Evolutionary conservation across 164 flowering plant species (phyloP).

Genomic region (Kalanchoe fedtschenkoi): DNA sequence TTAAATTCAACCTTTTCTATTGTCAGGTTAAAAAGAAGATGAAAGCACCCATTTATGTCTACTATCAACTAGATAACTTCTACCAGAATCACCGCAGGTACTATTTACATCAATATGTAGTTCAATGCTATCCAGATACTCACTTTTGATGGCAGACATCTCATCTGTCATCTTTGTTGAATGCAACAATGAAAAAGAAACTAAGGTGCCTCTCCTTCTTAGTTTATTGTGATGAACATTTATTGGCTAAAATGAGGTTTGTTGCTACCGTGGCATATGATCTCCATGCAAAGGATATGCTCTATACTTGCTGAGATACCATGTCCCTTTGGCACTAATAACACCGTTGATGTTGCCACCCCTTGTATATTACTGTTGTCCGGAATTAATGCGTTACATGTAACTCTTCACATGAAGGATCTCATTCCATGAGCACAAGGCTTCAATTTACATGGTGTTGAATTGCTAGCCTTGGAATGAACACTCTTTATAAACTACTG

Average conservation of each 20-base stretch:
- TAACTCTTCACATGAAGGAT: no score
- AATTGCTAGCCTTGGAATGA: background rate
- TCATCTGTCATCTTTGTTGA: background rate
- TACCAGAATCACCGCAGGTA: conserved; percentile 11
- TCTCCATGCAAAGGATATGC: background rate
- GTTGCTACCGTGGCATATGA: background rate
- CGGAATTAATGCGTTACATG: no score
- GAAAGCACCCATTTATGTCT: conserved; percentile 7
- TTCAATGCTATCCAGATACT: background rate
- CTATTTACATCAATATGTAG: background rate
- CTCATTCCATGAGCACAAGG: background rate
- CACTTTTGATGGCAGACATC: background rate
- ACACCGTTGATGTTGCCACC: background rate
- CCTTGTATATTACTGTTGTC: background rate
- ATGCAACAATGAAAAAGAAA: background rate
- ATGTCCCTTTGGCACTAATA: background rate
- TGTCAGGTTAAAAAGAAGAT: background rate
- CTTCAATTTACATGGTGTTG: background rate
- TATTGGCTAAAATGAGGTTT: background rate
- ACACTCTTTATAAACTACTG: no score
- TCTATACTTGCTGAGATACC: background rate
- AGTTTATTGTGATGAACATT: background rate
- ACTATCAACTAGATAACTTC: conserved; percentile 8
- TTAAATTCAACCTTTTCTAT: background rate
- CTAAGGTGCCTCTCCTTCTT: background rate